Evolutionary conservation across 1,284 basidiomycete species (phyloP).

Genomic region (Sanghuangporus weigelae): DNA sequence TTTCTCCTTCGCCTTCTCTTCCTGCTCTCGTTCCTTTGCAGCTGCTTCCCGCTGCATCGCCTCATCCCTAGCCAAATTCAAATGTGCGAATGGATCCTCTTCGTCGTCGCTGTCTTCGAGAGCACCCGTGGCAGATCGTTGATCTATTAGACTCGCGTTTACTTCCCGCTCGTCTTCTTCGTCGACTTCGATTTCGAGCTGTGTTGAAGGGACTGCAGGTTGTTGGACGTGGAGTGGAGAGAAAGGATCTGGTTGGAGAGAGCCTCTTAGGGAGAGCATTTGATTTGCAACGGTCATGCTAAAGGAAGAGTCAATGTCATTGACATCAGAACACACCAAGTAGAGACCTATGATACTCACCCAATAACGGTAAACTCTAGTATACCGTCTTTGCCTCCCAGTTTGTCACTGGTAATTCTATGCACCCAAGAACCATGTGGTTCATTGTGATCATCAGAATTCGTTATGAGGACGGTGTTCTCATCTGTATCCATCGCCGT

Average conservation of each 20-base stretch:
- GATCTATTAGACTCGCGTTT: not conserved
- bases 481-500: slow-evolving; percentile 15
- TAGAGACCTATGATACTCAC: slow-evolving; percentile 34
- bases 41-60: slow-evolving; percentile 24
- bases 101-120: slow-evolving; percentile 11
- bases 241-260: slow-evolving; percentile 83
- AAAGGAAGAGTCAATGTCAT: slow-evolving; percentile 8
- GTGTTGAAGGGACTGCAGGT: slow-evolving; percentile 20
- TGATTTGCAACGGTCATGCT: slow-evolving; percentile 92
- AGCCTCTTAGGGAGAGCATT: slow-evolving; percentile 91
- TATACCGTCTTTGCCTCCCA: slow-evolving; percentile 70
- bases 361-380: slow-evolving; percentile 89
- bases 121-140: not conserved
- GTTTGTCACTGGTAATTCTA: slow-evolving; percentile 57
- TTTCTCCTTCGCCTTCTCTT: slow-evolving; percentile 26
- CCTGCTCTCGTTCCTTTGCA: slow-evolving; percentile 23
- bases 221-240: slow-evolving; percentile 53
- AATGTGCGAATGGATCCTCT: slow-evolving; percentile 8
- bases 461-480: slow-evolving; percentile 24
- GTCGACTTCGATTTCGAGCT: not conserved
- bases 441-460: slow-evolving; percentile 32
- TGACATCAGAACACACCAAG: slow-evolving; percentile 25
- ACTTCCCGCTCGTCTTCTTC: slow-evolving; percentile 3
- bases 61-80: slow-evolving; percentile 22
- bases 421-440: slow-evolving; percentile 79